These are phyloP conservation scores for Thraustochytrium sp. DNA, from an alignment of 352 stramenopile genomes.

Conservation along the genomic window DNA sequence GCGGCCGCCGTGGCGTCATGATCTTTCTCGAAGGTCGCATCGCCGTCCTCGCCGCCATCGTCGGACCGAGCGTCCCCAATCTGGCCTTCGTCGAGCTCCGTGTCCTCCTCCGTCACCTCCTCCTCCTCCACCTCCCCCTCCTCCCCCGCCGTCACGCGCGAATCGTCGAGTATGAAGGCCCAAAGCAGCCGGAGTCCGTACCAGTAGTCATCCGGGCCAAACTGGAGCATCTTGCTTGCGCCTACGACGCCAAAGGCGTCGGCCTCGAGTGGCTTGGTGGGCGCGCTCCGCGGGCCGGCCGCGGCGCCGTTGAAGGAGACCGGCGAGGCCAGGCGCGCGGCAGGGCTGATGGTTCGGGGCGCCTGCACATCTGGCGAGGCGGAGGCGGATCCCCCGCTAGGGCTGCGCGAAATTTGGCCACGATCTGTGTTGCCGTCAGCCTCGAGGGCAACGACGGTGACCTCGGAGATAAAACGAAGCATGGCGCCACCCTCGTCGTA, in stretches of 20 bases:
- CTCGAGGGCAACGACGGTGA: conserved; percentile 1
- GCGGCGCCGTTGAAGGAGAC: background rate
- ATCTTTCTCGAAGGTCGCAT: too few relatives aligned
- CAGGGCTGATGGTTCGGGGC: background rate
- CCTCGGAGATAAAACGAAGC: conserved; percentile 16
- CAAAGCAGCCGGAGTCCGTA: conserved; percentile 10
- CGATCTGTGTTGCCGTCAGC: background rate
- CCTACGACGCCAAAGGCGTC: background rate
- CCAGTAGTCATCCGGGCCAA: conserved; percentile 19
- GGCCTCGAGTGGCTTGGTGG: background rate
- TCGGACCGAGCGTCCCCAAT: too few relatives aligned
- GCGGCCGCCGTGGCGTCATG: too few relatives aligned
- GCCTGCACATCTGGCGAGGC: background rate
- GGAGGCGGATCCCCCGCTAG: background rate
- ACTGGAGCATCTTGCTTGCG: background rate
- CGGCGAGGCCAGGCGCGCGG: background rate
- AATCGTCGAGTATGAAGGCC: conserved; percentile 12
- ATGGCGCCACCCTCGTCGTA: conserved; percentile 17
- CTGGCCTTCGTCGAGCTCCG: background rate
- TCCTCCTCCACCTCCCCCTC: background rate
- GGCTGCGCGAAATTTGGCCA: background rate
- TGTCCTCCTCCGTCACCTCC: background rate
- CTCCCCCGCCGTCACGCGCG: background rate
- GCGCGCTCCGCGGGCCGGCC: background rate
- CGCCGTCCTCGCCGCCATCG: too few relatives aligned